Evolutionary conservation across 257 asterid genomes (phyloP), one percentile per base, ranked within the genome.

Genomic region (Penstemon newberryi): DNA sequence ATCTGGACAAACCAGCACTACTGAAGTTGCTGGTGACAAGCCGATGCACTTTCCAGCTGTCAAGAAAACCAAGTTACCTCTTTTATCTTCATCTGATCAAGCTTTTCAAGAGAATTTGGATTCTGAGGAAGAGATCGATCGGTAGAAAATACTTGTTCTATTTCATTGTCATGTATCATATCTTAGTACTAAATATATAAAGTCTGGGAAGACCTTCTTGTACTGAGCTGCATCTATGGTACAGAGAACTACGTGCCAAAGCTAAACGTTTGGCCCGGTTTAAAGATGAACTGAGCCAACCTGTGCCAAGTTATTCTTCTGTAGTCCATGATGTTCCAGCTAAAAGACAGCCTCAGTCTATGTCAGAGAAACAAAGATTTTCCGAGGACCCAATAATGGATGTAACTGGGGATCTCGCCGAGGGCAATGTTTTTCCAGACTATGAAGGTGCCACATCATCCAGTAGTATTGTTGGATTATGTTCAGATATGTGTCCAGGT

Each of bases 401-500:
- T 74, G 65, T 66, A 60, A 66, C 74, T 55, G 86, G 77, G 61
- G 86, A 83, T 80, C 69, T 80, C 69, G 65, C 75, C n/a, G 75
- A 80, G 56, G 80, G 80, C 60, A 73, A 66, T 74, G 67, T 64
- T 68, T 41, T 53, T 15, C 60, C 79, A 46, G 93, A 88, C 46
- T 61, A 80, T 70, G 96, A 90, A 67, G 87, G 74, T 56, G 11
- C 54, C 51, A 78, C 75, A 49, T 80, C 88, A 56, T 77, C 95
- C 44, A 78, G 83, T 72, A 67, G 80, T 77, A 93, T 93, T 66
- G 79, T 84, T 73, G 99, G 99, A 73, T 42, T 80, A 53, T 93
- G 99, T 80, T 86, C 91, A 75, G 95, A 90, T 79, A 93, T 93
- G 99, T 93, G 99, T 74, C 99, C 99, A 71, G 99, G 99, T 93